Percentiles rank a stretch among this genome's conserved stretches.
Conservation (phyloP, 78 protist genomes). For the Dictyostelium intermedium region DNA sequence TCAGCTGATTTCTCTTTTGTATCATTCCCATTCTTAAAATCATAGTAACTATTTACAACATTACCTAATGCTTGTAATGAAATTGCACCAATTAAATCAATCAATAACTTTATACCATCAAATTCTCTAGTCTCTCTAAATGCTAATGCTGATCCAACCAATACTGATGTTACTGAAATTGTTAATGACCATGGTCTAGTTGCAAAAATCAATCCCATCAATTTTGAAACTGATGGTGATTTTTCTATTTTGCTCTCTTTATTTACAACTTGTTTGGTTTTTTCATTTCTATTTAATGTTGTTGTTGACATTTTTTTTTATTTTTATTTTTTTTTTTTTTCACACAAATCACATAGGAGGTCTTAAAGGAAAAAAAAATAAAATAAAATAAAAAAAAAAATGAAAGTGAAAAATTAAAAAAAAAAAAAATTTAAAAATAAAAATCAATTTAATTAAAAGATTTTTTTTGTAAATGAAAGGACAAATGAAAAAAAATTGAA, state of each 20-base stretch:
- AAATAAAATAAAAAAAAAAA: too few species aligned
- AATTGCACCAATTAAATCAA: constrained; percentile 37
- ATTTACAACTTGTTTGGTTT: background rate
- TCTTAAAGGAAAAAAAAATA: background rate
- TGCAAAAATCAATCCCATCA: constrained; percentile 9
- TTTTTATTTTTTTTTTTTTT: too few species aligned
- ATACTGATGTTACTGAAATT: constrained; percentile 20
- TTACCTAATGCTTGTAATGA: constrained; percentile 45
- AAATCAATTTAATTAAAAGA: too few species aligned
- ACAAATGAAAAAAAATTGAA: too few species aligned
- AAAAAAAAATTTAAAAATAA: too few species aligned
- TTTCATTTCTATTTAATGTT: background rate
- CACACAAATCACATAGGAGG: background rate
- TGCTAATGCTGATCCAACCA: constrained; percentile 72
- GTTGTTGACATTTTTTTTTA: background rate
- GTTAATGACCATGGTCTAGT: constrained; percentile 79
- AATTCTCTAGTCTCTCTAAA: constrained; percentile 4
- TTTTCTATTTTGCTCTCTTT: background rate
- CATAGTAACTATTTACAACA: constrained; percentile 56
- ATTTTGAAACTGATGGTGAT: background rate
- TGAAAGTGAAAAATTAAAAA: too few species aligned
- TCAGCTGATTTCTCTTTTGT: constrained; percentile 22
- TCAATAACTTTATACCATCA: background rate
- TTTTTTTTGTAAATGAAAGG: too few species aligned
- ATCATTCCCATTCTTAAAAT: constrained; percentile 43